Evolutionary conservation across 257 asterid species (phyloP), one percentile per base, ranked within the genome.

Genomic region (Salvia splendens): DNA sequence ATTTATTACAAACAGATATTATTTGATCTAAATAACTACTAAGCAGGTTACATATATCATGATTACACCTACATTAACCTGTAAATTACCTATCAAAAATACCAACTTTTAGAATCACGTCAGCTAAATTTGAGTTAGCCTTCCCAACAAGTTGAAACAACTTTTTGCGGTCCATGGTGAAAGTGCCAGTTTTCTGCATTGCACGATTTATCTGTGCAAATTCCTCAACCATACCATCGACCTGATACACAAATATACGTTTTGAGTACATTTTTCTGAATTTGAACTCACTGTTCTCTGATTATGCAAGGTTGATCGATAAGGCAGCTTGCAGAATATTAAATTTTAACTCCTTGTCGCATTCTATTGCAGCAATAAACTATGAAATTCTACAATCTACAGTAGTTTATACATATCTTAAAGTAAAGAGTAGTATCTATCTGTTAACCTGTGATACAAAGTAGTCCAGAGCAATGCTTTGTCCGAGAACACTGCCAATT

Each of bases 81-180:
- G 36, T 6, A 48, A 5, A 14, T 69, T 80, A 93, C 99, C 99
- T 91, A 75, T 94, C 99, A 75, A 91, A 94, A 63, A 91, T 79
- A 48, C 99, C 95, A 8, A 94, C 99, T 84, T 76, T 91, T 46
- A 94, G 76, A 73, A 94, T 94, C 52, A 94, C 96, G 63, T 94
- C 99, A 47, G 97, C 97, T 68, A 94, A 67, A 83, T 91, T 88
- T 49, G 99, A 94, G 78, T 94, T 94, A 57, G 99, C 99, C 84
- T 91, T 94, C 80, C 99, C 99, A 58, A 91, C 96, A 17, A 94
- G 96, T 79, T 91, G 97, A 75, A 94, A 94, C 74, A 94, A 84
- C 79, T 91, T 90, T 75, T 91, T 94, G 52, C 97, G 78, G 50
- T 83, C 79, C 93, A 94, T 84, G 3, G 99, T 94, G 81, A 94